Conservation (phyloP, 2,329 filamentous ascomycete species). For the Fusarium incarnatum region DNA sequence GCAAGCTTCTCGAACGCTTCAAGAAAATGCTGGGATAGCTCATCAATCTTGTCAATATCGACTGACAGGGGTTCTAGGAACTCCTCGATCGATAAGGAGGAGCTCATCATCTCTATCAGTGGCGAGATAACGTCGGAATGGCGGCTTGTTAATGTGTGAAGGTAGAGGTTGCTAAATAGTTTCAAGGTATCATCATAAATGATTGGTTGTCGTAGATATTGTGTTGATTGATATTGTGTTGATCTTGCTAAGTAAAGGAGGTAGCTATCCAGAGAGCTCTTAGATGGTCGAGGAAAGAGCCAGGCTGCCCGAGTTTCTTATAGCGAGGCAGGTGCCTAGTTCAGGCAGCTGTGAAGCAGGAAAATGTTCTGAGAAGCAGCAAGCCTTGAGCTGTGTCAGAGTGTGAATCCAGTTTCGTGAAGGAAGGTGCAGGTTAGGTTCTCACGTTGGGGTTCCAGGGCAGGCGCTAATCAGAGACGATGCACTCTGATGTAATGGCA, state of each 20-base stretch:
- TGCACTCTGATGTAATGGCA: slow-evolving; percentile 14
- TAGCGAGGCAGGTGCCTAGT: neutral
- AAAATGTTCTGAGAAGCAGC: slow-evolving; percentile 3
- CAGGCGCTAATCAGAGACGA: slow-evolving; percentile 16
- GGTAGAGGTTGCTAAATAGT: neutral
- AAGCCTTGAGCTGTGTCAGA: slow-evolving; percentile 12
- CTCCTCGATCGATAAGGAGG: slow-evolving; percentile 48
- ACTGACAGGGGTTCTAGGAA: slow-evolving; percentile 66
- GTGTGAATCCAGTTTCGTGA: slow-evolving; percentile 16
- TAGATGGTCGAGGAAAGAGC: neutral
- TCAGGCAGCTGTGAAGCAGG: neutral
- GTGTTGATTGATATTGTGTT: neutral
- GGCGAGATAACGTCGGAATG: neutral
- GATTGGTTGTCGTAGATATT: neutral
- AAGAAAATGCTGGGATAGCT: slow-evolving; percentile 61
- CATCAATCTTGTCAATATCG: slow-evolving; percentile 58
- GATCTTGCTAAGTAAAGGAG: neutral
- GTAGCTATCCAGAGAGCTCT: neutral
- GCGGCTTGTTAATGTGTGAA: neutral
- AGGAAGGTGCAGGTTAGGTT: slow-evolving; percentile 15
- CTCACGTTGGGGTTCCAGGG: slow-evolving; percentile 8
- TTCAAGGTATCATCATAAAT: slow-evolving; percentile 31
- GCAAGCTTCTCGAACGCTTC: slow-evolving; percentile 63
- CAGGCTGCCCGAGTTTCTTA: neutral
- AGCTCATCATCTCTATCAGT: slow-evolving; percentile 22